Base-by-base conservation (phyloP, 139 green algal species). In the Chlorella sp. region DNA sequence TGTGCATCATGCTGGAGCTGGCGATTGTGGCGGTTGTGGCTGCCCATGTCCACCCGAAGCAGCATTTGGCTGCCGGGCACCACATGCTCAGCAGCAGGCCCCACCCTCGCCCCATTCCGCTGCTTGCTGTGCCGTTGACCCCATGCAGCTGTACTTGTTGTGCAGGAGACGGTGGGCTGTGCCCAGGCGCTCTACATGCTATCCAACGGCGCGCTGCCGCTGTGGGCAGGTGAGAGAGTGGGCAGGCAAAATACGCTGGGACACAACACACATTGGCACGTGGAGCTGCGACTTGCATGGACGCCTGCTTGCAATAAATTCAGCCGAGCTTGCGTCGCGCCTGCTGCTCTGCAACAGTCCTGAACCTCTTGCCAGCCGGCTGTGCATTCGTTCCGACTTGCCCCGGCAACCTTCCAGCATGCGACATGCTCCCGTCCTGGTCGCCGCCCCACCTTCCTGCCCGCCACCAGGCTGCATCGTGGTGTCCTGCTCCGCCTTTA, bases 181-280 rank as follows among this genome's bases (percentile, higher is more conserved):
- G 92, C 94, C 34, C 95, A 97, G 69, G 94, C 94, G 0, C 86
- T 97, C 48, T 85, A 85, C 32, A 76, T 97, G 73, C 90, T 97
- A 16, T 91, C 87, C 38, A 43, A 86, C 5, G 92, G 94, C 30
- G 32, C 43, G 7, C 72, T 96, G 22, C 92, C 92, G 36, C 86
- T 97, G 72, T 96, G 92, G 92, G 92, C 86, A 67, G 84, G 84
- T 78, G 72, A 28, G 72, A 60, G 56, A 20, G 41, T 13, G 41
- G 68, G 62, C 28, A 40, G n/a, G 82, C 5, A n/a, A 9, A 34
- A 56, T 20, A 30, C 8, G n/a, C n/a, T 16, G 65, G n/a, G n/a
- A n/a, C n/a, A n/a, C n/a, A n/a, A n/a, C n/a, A n/a, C n/a, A n/a
- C n/a, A n/a, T n/a, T n/a, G n/a, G n/a, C n/a, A n/a, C n/a, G n/a